Conservation (phyloP, 768 basidiomycete species). For the Serendipita indica region DNA sequence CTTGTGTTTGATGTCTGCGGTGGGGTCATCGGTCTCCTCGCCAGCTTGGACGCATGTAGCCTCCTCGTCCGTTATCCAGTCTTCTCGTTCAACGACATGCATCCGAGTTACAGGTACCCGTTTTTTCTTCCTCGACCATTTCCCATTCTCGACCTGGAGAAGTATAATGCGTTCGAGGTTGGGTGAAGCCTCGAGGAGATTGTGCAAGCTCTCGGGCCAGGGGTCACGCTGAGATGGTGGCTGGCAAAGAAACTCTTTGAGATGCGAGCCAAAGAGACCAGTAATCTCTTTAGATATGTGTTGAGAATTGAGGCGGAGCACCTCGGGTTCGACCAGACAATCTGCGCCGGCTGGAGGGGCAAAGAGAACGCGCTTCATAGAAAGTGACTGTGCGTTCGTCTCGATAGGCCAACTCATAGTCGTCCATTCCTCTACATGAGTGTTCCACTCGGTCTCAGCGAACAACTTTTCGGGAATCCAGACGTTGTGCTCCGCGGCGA, state of each 20-base stretch:
- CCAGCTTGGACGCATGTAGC: not conserved
- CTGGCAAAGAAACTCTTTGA: not conserved
- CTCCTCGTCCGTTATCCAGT: too few species aligned
- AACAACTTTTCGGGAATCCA: not conserved
- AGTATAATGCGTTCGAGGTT: not conserved
- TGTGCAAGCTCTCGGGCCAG: not conserved
- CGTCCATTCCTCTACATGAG: not conserved
- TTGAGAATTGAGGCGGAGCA: not conserved
- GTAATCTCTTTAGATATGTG: not conserved
- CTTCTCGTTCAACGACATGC: not conserved
- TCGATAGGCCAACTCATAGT: not conserved
- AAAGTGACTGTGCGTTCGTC: not conserved
- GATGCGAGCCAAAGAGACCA: not conserved
- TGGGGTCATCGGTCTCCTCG: too few species aligned
- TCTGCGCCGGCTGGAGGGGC: not conserved
- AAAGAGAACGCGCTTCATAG: not conserved
- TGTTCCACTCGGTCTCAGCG: not conserved
- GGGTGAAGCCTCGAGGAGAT: not conserved
- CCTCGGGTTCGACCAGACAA: not conserved
- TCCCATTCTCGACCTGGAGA: not conserved
- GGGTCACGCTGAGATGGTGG: not conserved
- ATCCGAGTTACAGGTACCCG: not conserved
- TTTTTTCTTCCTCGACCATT: not conserved
- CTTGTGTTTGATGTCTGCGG: too few species aligned
- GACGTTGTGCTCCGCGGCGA: not conserved